These are phyloP conservation scores for Pseudozyma hubeiensis DNA, from an alignment of 1,284 basidiomycete genomes.

Conservation along the genomic window DNA sequence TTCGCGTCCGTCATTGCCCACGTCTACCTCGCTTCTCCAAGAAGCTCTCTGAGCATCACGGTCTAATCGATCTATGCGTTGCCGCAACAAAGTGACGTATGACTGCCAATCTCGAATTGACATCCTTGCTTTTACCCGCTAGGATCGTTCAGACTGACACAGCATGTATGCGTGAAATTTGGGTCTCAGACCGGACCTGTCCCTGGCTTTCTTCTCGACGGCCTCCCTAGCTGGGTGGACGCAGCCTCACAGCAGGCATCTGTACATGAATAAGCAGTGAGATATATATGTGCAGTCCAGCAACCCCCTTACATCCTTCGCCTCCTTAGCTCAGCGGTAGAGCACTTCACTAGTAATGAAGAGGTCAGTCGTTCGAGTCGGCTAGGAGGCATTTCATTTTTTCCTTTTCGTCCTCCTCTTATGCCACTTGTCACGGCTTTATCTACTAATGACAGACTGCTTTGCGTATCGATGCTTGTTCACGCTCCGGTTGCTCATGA, in stretches of 20 bases:
- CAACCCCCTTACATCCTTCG: neutral
- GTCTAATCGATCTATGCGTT: conserved; percentile 1
- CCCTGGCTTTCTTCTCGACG: too few relatives aligned
- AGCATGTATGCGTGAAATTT: too few relatives aligned
- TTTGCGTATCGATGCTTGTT: too few relatives aligned
- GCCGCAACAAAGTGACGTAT: neutral
- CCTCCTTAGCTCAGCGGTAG: conserved; percentile 59
- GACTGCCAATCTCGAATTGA: neutral
- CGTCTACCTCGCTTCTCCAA: neutral
- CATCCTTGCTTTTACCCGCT: neutral
- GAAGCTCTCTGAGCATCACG: neutral
- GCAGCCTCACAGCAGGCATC: too few relatives aligned
- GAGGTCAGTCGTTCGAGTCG: conserved; percentile 58
- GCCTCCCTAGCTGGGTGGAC: too few relatives aligned
- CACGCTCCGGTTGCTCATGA: too few relatives aligned
- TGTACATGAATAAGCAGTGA: too few relatives aligned
- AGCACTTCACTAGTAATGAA: conserved; percentile 57
- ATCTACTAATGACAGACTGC: too few relatives aligned
- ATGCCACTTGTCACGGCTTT: neutral
- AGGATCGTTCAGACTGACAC: too few relatives aligned
- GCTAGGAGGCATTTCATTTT: conserved; percentile 48
- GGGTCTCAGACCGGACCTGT: too few relatives aligned
- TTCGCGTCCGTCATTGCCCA: neutral
- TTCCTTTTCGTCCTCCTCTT: neutral
- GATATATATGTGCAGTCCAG: neutral